These are phyloP conservation scores for Scutellaria barbata DNA, from an alignment of 257 asterid genomes.

Conservation along the genomic window DNA sequence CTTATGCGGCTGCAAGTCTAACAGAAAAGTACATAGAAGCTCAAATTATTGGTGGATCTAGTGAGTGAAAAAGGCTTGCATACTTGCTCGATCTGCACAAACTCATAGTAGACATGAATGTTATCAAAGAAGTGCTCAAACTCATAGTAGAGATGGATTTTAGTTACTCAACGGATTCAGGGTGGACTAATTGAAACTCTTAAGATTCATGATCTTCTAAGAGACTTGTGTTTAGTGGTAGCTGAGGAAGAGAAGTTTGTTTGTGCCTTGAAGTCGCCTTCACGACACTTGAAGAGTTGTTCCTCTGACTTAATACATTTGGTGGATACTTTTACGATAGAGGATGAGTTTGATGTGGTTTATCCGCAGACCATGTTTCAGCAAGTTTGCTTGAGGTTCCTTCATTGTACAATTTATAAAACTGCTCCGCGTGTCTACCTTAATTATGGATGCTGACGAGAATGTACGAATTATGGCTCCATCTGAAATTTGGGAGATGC, in stretches of 20 bases:
- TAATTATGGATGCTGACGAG: too few species aligned
- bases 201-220: neutral
- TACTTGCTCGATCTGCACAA: too few species aligned
- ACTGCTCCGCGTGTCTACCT: neutral
- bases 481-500: constrained; percentile 23
- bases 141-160: neutral
- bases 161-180: too few species aligned
- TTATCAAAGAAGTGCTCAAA: too few species aligned
- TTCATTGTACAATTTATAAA: too few species aligned
- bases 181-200: too few species aligned
- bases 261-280: neutral
- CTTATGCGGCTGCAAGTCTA: constrained; percentile 31
- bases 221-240: neutral
- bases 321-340: too few species aligned
- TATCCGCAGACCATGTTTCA: too few species aligned
- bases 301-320: neutral
- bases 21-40: neutral
- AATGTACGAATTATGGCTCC: neutral
- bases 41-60: neutral
- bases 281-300: neutral
- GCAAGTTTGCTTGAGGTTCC: too few species aligned
- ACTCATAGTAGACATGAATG: too few species aligned
- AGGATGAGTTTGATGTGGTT: too few species aligned
- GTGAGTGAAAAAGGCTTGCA: neutral
- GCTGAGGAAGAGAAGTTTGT: constrained; percentile 2